phyloP scores from a whole-genome alignment of 2,329 filamentous ascomycete genomes.

The Botrytis squamosa region DNA sequence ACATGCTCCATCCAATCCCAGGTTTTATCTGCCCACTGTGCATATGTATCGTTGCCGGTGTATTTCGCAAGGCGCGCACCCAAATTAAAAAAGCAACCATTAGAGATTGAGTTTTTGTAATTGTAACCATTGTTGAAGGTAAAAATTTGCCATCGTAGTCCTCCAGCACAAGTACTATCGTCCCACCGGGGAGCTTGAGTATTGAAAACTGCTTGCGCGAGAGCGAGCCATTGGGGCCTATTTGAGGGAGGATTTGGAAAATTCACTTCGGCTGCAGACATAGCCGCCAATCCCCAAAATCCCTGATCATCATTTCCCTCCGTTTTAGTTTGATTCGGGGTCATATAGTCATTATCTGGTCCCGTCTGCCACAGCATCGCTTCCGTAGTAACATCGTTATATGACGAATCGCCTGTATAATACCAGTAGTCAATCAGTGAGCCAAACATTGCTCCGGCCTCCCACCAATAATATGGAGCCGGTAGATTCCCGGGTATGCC shows the following conservation, averaged over 20 bases:
- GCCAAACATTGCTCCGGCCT: constrained; percentile 69
- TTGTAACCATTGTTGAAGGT: constrained; percentile 77
- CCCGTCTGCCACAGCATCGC: constrained; percentile 75
- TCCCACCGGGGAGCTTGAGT: constrained; percentile 76
- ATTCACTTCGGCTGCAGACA: constrained; percentile 68
- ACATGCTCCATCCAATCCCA: constrained; percentile 67
- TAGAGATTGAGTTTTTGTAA: constrained; percentile 69
- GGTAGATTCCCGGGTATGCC: constrained; percentile 53
- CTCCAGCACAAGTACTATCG: constrained; percentile 64
- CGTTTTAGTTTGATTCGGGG: constrained; percentile 65
- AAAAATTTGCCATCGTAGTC: constrained; percentile 82
- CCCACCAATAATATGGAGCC: constrained; percentile 57
- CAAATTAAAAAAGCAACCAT: constrained; percentile 62
- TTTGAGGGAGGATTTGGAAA: constrained; percentile 56
- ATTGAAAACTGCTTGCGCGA: constrained; percentile 80
- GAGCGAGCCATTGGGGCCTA: constrained; percentile 65
- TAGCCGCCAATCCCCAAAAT: constrained; percentile 70
- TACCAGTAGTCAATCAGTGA: constrained; percentile 82
- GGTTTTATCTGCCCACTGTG: constrained; percentile 70
- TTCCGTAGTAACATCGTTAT: constrained; percentile 65
- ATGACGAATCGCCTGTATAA: constrained; percentile 71
- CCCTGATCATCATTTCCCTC: constrained; percentile 75
- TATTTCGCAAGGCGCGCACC: constrained; percentile 70
- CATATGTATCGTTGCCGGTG: constrained; percentile 74
- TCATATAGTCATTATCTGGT: constrained; percentile 73